Base-by-base conservation (phyloP, 352 stramenopile species). In the Elongisporangium prolatum region DNA sequence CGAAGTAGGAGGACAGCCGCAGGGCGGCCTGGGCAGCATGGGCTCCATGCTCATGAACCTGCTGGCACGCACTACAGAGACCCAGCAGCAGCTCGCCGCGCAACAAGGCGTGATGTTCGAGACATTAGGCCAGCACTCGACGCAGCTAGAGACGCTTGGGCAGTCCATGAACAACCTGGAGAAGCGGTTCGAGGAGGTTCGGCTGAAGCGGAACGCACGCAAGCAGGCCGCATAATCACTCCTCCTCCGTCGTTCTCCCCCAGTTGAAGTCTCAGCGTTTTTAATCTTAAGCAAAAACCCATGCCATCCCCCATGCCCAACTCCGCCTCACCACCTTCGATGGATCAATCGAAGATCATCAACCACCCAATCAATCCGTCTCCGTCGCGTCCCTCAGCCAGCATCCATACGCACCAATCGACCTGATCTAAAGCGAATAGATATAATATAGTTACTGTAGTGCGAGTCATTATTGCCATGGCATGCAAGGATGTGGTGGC, bases 1-100 rank as follows among this genome's bases (percentile, higher is more conserved):
- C 38, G 82, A 91, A 54, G 77, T 86, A 7, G 72, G 80, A 24
- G 75, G 71, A 14, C 74, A 87, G 65, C 69, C 79, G 61, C 67
- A 87, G 52, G 74, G 74, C 52, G 74, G 75, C 28, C 73, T 91
- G 13, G 83, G 81, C 53, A 93, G 91, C 74, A 93, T 93, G 84
- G 84, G 84, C 48, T 88, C 81, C 7, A 93, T 93, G 84, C 78
- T 93, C 53, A 93, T 93, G 84, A 93, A 93, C 67, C 56, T 93
- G 59, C 73, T 93, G 22, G 84, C 84, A 17, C 65, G 84, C 21
- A 93, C 84, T 18, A 93, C 84, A 1, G 84, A 93, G 74, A 93
- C 84, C 49, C 84, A 93, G 69, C 84, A 93, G 68, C 84, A 93
- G 63, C 75, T 93, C 25, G 84, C 84, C 5, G 84, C 84, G 18